A percentile compares a stretch with the other conserved stretches of the same genome.
phyloP scores from a whole-genome alignment of 2,329 filamentous ascomycete genomes.

The Colletotrichum trifolii region DNA sequence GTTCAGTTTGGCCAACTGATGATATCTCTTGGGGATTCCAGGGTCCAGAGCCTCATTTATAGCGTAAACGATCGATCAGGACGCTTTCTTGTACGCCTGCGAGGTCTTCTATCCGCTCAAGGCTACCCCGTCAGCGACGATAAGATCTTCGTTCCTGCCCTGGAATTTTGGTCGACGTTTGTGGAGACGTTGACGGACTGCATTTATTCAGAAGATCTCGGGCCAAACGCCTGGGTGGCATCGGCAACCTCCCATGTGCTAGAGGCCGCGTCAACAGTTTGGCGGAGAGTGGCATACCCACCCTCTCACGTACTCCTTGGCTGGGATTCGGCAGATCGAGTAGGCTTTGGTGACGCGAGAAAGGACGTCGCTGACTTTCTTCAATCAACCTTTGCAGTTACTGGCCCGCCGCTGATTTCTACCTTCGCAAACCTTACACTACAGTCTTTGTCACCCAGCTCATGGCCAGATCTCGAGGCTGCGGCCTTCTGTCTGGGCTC shows the following conservation, averaged over 20 bases:
- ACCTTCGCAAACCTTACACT: conserved; percentile 68
- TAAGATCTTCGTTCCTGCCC: conserved; percentile 76
- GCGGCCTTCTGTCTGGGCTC: conserved; percentile 72
- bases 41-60: conserved; percentile 68
- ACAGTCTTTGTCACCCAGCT: conserved; percentile 57
- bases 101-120: conserved; percentile 71
- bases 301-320: conserved; percentile 63
- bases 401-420: conserved; percentile 65
- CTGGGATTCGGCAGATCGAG: conserved; percentile 78
- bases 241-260: conserved; percentile 69
- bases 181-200: conserved; percentile 75
- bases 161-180: conserved; percentile 86
- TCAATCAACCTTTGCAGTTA: conserved; percentile 74
- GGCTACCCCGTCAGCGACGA: conserved; percentile 79
- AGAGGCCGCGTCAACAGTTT: conserved; percentile 73
- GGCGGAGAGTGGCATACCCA: conserved; percentile 77
- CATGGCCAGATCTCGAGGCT: conserved; percentile 71
- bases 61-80: conserved; percentile 61
- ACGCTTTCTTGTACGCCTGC: conserved; percentile 67
- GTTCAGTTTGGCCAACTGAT: conserved; percentile 75
- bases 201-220: conserved; percentile 61
- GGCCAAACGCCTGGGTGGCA: conserved; percentile 65
- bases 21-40: conserved; percentile 76
- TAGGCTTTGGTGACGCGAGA: conserved; percentile 77
- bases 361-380: conserved; percentile 84